A percentile compares a stretch with the other conserved stretches of the same genome.
phyloP scores from a whole-genome alignment of 2,329 filamentous ascomycete genomes.

The Phaeosphaeriaceae sp. region DNA sequence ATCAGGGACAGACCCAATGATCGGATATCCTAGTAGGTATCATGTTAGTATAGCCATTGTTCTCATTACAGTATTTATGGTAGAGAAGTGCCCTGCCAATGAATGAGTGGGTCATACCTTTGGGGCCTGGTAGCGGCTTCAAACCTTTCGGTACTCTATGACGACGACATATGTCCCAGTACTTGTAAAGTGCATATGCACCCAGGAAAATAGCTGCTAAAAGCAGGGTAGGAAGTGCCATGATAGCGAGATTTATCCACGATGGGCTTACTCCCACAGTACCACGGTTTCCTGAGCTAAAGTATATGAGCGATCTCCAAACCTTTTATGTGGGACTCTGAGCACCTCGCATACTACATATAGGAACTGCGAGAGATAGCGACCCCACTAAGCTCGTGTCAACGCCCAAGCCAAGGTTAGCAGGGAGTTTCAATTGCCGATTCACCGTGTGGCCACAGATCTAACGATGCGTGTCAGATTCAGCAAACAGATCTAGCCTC shows the following conservation, averaged over 20 bases:
- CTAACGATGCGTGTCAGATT: constrained; percentile 27
- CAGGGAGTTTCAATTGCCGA: constrained; percentile 33
- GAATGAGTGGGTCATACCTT: constrained; percentile 38
- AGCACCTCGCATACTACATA: constrained; percentile 34
- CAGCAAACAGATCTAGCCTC: constrained; percentile 20
- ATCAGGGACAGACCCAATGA: constrained; percentile 52
- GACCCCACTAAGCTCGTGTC: constrained; percentile 23
- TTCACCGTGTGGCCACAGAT: constrained; percentile 18
- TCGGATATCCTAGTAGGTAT: constrained; percentile 47
- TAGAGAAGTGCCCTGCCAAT: constrained; percentile 4
- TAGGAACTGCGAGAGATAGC: constrained; percentile 25
- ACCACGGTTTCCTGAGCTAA: constrained; percentile 11
- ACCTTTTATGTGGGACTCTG: constrained; percentile 9
- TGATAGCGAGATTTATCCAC: constrained; percentile 21
- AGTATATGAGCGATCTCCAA: constrained; percentile 17
- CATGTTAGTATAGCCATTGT: constrained; percentile 13
- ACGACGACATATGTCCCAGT: constrained; percentile 30
- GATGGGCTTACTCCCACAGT: constrained; percentile 6
- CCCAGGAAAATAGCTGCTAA: constrained; percentile 29
- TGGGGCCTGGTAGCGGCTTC: constrained; percentile 49
- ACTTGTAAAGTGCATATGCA: constrained; percentile 40
- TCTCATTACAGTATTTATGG: constrained; percentile 1
- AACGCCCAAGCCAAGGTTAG: constrained; percentile 9
- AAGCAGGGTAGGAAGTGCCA: constrained; percentile 41
- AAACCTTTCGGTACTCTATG: constrained; percentile 41